Conservation (phyloP, 2,329 filamentous ascomycete species). For the Teratosphaeria epicoccoides region DNA sequence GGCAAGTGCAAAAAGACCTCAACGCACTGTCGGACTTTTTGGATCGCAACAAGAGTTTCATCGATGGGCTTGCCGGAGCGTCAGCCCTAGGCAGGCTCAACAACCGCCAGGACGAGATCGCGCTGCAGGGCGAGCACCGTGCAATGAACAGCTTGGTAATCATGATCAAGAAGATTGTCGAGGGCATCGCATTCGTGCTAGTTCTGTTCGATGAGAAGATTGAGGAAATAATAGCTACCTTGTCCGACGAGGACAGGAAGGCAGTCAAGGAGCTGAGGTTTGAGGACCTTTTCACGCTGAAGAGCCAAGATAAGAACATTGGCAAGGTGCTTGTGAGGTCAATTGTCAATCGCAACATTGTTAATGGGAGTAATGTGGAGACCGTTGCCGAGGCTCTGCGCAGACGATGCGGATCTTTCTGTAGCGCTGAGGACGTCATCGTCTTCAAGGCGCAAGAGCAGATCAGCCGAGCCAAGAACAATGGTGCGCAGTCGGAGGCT, state of each 20-base stretch:
- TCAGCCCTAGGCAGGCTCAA: slow-evolving; percentile 68
- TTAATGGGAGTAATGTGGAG: slow-evolving; percentile 92
- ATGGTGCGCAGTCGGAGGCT: slow-evolving; percentile 61
- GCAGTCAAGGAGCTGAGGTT: slow-evolving; percentile 71
- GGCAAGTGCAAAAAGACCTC: slow-evolving; percentile 67
- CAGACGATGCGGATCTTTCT: slow-evolving; percentile 90
- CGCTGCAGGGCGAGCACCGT: slow-evolving; percentile 86
- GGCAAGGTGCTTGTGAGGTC: slow-evolving; percentile 93
- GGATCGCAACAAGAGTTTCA: slow-evolving; percentile 75
- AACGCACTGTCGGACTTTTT: slow-evolving; percentile 73
- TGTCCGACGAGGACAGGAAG: slow-evolving; percentile 60
- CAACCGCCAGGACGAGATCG: slow-evolving; percentile 81
- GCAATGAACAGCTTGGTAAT: slow-evolving; percentile 77
- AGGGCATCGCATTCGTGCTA: slow-evolving; percentile 91
- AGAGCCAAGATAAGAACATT: slow-evolving; percentile 67
- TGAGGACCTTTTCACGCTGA: slow-evolving; percentile 68
- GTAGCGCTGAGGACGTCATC: slow-evolving; percentile 90
- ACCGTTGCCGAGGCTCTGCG: slow-evolving; percentile 92
- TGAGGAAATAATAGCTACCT: slow-evolving; percentile 69
- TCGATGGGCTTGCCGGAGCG: slow-evolving; percentile 86
- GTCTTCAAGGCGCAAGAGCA: slow-evolving; percentile 98
- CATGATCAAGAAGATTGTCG: slow-evolving; percentile 80
- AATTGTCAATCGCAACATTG: slow-evolving; percentile 95
- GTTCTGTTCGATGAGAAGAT: slow-evolving; percentile 92
- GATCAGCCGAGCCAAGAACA: slow-evolving; percentile 76